phyloP scores from a whole-genome alignment of 306 rosid species.

The Ormosia emarginata region DNA sequence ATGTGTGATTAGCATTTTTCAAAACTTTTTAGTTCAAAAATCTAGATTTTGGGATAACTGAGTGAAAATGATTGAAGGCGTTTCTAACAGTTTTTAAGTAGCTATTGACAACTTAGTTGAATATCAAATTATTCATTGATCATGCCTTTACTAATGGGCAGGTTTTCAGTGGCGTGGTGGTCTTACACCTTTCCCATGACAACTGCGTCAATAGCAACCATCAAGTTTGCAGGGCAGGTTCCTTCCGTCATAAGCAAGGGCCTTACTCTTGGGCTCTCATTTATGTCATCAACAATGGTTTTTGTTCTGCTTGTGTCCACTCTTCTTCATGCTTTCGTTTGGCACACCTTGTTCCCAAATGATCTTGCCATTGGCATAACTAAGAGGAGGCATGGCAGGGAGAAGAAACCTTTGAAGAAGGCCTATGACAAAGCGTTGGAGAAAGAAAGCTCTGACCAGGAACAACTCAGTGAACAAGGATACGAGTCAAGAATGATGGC shows the following conservation, averaged over 20 bases:
- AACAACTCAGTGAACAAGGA: conserved; percentile 41
- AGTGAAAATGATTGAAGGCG: not conserved
- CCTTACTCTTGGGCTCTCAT: conserved; percentile 64
- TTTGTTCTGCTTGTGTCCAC: conserved; percentile 58
- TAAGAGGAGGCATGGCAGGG: conserved; percentile 52
- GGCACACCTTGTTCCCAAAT: conserved; percentile 81
- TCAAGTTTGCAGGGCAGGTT: conserved; percentile 72
- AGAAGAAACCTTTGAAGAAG: conserved; percentile 58
- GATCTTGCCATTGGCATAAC: conserved; percentile 91
- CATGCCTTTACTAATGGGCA: conserved; percentile 17
- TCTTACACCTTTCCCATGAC: conserved; percentile 87
- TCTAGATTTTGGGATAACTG: not conserved
- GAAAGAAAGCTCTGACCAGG: conserved; percentile 71
- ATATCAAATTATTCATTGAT: not conserved
- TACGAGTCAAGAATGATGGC: conserved; percentile 23
- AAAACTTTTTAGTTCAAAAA: not conserved
- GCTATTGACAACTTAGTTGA: not conserved
- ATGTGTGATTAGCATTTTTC: no score
- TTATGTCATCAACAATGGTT: conserved; percentile 77
- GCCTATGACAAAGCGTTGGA: conserved; percentile 80
- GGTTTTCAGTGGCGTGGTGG: conserved; percentile 97
- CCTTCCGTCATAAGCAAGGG: conserved; percentile 66
- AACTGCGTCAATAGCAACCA: conserved; percentile 73
- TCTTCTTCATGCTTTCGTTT: conserved; percentile 74
- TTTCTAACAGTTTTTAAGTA: not conserved